phyloP scores from a whole-genome alignment of 108 stramenopile genomes.

The Skeletonema costatum region DNA sequence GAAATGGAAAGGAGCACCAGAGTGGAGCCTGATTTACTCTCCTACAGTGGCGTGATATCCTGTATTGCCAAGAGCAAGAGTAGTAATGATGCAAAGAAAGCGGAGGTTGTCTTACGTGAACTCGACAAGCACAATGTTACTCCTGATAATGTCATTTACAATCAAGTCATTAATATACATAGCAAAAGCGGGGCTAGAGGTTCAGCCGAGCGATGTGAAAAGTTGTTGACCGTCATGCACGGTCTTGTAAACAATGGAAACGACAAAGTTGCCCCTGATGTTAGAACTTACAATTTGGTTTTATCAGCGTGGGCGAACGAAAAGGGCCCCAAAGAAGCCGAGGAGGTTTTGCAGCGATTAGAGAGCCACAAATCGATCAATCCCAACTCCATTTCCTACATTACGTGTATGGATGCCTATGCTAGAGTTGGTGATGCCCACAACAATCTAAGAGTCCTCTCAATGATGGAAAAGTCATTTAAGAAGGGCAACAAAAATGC shows the following conservation, averaged over 20 bases:
- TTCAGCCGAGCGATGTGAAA: constrained; percentile 17
- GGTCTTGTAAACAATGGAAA: constrained; percentile 20
- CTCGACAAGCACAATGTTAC: background rate
- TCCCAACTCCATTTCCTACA: constrained; percentile 27
- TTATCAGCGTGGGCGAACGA: constrained; percentile 29
- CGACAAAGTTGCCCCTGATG: constrained; percentile 12
- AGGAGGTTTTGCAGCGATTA: constrained; percentile 13
- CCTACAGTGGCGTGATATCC: constrained; percentile 21
- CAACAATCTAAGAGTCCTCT: constrained; percentile 28
- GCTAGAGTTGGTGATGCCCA: constrained; percentile 41
- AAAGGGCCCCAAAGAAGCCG: constrained; percentile 17
- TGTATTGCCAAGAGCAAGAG: constrained; percentile 22
- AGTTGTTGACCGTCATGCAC: constrained; percentile 25
- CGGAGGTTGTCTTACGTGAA: constrained; percentile 4
- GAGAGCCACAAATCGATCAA: constrained; percentile 8
- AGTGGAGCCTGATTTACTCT: constrained; percentile 17
- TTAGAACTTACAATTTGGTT: constrained; percentile 29
- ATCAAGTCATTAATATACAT: constrained; percentile 32
- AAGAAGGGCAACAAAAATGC: constrained; percentile 33
- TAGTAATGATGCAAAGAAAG: background rate
- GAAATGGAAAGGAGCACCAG: constrained; percentile 14
- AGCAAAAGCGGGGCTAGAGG: constrained; percentile 20
- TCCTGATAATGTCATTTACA: constrained; percentile 35
- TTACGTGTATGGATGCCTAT: constrained; percentile 47
- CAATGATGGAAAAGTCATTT: constrained; percentile 39